Percentiles rank a stretch among this genome's conserved stretches.
phyloP scores from a whole-genome alignment of 2,329 filamentous ascomycete genomes.

The Aspergillus fischeri region DNA sequence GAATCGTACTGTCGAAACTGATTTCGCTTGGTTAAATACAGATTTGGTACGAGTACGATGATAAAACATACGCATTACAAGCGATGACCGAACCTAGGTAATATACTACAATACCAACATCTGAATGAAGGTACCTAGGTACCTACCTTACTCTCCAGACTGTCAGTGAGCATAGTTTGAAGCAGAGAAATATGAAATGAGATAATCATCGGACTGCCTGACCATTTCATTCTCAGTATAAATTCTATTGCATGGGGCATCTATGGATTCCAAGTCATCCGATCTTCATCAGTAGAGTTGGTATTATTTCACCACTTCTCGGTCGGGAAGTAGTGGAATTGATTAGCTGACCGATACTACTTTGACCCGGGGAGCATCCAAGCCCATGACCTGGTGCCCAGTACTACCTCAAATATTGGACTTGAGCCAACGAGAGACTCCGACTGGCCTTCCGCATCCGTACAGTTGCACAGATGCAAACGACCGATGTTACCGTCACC shows the following conservation, averaged over 20 bases:
- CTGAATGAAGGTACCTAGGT: too few species aligned
- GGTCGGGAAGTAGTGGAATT: neutral
- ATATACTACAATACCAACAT: neutral
- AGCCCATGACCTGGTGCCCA: neutral
- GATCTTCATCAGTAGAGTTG: neutral
- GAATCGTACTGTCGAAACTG: neutral
- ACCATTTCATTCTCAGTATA: neutral
- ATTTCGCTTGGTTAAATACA: neutral
- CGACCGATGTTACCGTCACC: conserved; percentile 18
- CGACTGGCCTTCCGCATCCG: conserved; percentile 13
- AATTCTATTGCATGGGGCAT: neutral
- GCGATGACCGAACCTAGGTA: neutral
- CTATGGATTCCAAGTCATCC: neutral
- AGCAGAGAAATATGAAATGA: neutral
- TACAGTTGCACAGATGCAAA: conserved; percentile 9
- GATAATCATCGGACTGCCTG: neutral
- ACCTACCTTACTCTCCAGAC: neutral
- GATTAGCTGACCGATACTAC: neutral
- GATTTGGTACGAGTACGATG: neutral
- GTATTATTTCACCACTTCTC: neutral
- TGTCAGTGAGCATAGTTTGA: too few species aligned
- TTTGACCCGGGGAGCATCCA: neutral
- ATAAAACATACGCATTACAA: neutral
- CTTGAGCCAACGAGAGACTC: neutral
- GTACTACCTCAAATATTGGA: conserved; percentile 3